These are phyloP conservation scores for Hirschioporus abietinus DNA, from an alignment of 768 basidiomycete genomes.

Conservation along the genomic window DNA sequence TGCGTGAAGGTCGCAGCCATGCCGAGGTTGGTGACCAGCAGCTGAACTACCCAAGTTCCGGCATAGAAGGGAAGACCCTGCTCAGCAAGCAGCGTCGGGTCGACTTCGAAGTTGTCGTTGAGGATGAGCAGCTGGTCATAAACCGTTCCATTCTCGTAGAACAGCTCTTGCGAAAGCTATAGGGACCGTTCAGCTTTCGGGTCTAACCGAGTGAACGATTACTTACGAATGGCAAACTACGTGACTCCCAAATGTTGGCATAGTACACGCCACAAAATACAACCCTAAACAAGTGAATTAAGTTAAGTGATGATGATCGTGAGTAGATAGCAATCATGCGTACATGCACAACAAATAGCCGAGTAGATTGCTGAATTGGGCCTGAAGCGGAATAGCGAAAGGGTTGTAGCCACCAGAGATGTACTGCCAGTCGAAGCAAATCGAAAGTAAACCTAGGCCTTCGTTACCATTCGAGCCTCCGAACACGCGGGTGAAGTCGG, in stretches of 20 bases:
- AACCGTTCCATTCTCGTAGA: slow-evolving; percentile 19
- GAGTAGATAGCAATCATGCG: slow-evolving; percentile 11
- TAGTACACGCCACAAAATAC: slow-evolving; percentile 23
- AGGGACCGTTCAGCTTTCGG: neutral
- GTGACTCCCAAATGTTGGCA: slow-evolving; percentile 20
- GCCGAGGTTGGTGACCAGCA: slow-evolving; percentile 40
- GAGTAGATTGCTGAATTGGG: slow-evolving; percentile 43
- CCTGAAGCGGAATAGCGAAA: slow-evolving; percentile 47
- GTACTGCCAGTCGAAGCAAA: slow-evolving; percentile 24
- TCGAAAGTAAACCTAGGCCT: slow-evolving; percentile 20
- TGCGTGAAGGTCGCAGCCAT: slow-evolving; percentile 45
- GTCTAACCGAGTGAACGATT: neutral
- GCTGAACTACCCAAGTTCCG: slow-evolving; percentile 40
- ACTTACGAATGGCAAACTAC: slow-evolving; percentile 13
- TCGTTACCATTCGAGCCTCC: slow-evolving; percentile 21
- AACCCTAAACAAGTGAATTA: slow-evolving; percentile 12
- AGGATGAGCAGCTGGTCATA: slow-evolving; percentile 23
- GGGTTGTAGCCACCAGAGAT: slow-evolving; percentile 33
- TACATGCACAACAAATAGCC: slow-evolving; percentile 51
- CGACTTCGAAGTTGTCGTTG: slow-evolving; percentile 38
- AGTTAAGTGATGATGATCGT: neutral
- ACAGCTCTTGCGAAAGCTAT: slow-evolving; percentile 20
- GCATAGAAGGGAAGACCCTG: slow-evolving; percentile 41
- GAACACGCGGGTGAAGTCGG: slow-evolving; percentile 31
- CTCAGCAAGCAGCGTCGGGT: slow-evolving; percentile 32